Base-by-base conservation (phyloP, 2,329 filamentous ascomycete species). In the Drechmeria coniospora region DNA sequence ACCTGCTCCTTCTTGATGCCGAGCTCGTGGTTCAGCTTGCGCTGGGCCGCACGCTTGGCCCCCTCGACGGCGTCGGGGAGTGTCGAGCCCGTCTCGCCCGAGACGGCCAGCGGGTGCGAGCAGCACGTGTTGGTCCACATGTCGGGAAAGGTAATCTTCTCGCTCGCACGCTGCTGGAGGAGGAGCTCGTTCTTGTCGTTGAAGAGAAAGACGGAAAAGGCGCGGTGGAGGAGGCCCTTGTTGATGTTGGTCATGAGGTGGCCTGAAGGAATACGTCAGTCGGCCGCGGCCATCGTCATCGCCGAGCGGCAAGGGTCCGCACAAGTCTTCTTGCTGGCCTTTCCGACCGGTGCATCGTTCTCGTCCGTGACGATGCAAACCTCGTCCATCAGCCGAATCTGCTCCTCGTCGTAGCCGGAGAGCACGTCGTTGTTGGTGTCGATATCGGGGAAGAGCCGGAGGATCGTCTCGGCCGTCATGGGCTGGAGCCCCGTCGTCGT, bases 121-220 rank as follows among this genome's bases (percentile, higher is more conserved):
- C 90, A 98, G 68, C 90, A 98, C 18, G 90, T 98, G 60, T 98
- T 98, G 38, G 90, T 98, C 90, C 90, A 98, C 78, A 94, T 86
- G 51, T 93, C 83, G 26, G 90, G 87, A 60, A 98, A 98, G 6
- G 90, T 98, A 50, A 98, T 98, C 65, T 98, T 98, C 62, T 95
- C 87, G 22, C 75, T 63, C 16, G 90, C 90, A 41, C 90, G 80
- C 63, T 95, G 90, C 60, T 98, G 90, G 28, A 98, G 74, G 24
- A 98, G 78, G 34, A 95, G 65, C 44, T 84, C 79, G 56, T 94
- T 92, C 51, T 90, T 69, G 36, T 81, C 78, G 59, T 95, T 83
- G 65, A 98, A 98, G 41, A 98, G 75, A 63, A 98, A 98, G 42
- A 92, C 82, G 33, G 87, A 95, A 57, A 98, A 98, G 37, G 90